Conservation (phyloP, 345 rosid species). For the Salix viminalis region DNA sequence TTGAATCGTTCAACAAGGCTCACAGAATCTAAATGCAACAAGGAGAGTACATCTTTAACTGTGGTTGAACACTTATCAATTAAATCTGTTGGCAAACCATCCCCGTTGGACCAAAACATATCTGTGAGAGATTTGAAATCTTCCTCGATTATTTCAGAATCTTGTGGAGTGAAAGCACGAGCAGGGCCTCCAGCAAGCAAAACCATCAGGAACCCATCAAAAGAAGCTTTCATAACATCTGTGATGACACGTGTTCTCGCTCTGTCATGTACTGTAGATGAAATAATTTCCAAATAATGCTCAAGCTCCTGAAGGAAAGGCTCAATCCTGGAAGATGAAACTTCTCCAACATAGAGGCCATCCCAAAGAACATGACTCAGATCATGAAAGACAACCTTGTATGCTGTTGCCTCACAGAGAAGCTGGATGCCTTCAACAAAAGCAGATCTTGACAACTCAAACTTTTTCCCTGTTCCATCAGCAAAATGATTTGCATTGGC, state of each 20-base stretch:
- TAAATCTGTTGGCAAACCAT: conserved; percentile 74
- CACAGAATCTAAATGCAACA: conserved; percentile 66
- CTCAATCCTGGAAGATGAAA: conserved; percentile 74
- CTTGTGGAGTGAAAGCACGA: conserved; percentile 70
- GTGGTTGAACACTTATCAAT: conserved; percentile 63
- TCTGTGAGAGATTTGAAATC: conserved; percentile 84
- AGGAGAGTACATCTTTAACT: conserved; percentile 63
- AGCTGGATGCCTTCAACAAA: conserved; percentile 87
- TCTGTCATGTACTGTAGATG: conserved; percentile 72
- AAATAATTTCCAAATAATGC: conserved; percentile 50
- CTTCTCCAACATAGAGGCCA: conserved; percentile 75
- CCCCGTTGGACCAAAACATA: conserved; percentile 93
- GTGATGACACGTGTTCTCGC: conserved; percentile 77
- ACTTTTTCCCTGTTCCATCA: conserved; percentile 64
- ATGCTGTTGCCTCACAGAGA: conserved; percentile 75
- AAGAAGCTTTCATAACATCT: conserved; percentile 83
- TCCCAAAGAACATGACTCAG: conserved; percentile 84
- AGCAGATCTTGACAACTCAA: conserved; percentile 73
- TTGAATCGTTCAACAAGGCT: conserved; percentile 68
- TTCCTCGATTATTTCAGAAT: conserved; percentile 67
- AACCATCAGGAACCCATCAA: conserved; percentile 82
- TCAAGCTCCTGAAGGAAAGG: conserved; percentile 75
- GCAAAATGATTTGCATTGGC: conserved; percentile 66
- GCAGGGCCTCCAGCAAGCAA: conserved; percentile 95
- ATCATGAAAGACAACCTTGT: conserved; percentile 79